Evolutionary conservation across 2,329 filamentous ascomycete species (phyloP).

Genomic region (Alternaria panax): DNA sequence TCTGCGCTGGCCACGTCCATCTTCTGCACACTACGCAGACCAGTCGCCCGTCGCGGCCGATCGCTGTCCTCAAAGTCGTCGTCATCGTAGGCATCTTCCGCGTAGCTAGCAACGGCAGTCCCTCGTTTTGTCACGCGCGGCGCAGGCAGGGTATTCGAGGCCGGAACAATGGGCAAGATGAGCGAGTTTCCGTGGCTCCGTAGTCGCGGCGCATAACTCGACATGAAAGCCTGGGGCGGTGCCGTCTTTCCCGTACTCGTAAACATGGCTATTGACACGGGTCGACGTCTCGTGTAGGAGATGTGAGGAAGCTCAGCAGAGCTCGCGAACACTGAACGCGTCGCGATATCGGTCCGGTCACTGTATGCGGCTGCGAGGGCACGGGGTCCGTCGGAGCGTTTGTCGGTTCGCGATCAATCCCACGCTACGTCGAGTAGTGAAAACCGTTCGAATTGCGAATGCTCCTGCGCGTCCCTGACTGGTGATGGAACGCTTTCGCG

Average conservation of each 20-base stretch:
- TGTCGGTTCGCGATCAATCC: constrained; percentile 10
- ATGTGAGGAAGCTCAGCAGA: constrained; percentile 39
- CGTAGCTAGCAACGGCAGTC: constrained; percentile 96
- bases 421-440: constrained; percentile 11
- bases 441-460: constrained; percentile 19
- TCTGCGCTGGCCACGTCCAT: constrained; percentile 69
- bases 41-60: constrained; percentile 74
- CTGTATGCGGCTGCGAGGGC: constrained; percentile 2
- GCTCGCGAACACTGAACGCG: constrained; percentile 43
- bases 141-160: constrained; percentile 70
- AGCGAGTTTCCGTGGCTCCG: constrained; percentile 92
- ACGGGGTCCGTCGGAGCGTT: constrained; percentile 4
- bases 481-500: constrained; percentile 33
- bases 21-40: constrained; percentile 76
- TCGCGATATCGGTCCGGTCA: constrained; percentile 25
- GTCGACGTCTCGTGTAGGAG: constrained; percentile 31
- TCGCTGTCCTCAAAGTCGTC: constrained; percentile 79
- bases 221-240: constrained; percentile 85
- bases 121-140: constrained; percentile 95
- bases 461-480: constrained; percentile 36
- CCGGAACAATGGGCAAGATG: constrained; percentile 81
- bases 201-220: constrained; percentile 88
- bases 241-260: constrained; percentile 52
- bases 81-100: constrained; percentile 92
- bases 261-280: constrained; percentile 46